Percentiles rank a stretch among this genome's conserved stretches.
phyloP scores from a whole-genome alignment of 148 eudicot genomes.

The Spergularia bocconei region DNA sequence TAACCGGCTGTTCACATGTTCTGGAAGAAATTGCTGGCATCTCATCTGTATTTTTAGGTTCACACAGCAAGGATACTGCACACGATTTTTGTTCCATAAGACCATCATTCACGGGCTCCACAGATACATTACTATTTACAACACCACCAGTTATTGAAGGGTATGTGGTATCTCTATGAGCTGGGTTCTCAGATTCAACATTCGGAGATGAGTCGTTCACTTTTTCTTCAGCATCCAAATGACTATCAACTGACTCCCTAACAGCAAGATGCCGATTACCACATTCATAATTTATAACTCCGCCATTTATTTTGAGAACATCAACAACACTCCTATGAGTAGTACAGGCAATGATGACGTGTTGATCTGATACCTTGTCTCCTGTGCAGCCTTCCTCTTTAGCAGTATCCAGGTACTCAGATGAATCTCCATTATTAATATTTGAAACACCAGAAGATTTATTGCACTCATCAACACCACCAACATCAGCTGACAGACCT shows the following conservation, averaged over 20 bases:
- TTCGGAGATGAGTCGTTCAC: slow-evolving; percentile 18
- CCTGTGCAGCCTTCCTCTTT: slow-evolving; percentile 4
- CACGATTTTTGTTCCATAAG: slow-evolving; percentile 23
- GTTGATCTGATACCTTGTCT: slow-evolving; percentile 11
- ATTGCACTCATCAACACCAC: slow-evolving; percentile 8
- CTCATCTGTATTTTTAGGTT: slow-evolving; percentile 16
- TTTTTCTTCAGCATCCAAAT: slow-evolving; percentile 23
- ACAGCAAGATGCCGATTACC: slow-evolving; percentile 23
- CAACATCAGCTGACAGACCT: background rate
- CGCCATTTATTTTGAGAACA: background rate
- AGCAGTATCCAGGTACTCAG: slow-evolving; percentile 6
- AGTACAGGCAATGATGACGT: background rate
- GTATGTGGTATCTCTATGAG: slow-evolving; percentile 18
- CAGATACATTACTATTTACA: background rate
- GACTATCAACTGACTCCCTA: slow-evolving; percentile 17
- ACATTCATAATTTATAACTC: slow-evolving; percentile 14
- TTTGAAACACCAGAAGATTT: slow-evolving; percentile 11
- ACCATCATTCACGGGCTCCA: slow-evolving; percentile 13
- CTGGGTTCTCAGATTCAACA: slow-evolving; percentile 26
- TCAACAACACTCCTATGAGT: background rate
- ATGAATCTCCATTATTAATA: slow-evolving; percentile 11
- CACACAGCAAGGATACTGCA: slow-evolving; percentile 21
- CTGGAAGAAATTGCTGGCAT: slow-evolving; percentile 6
- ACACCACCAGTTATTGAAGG: slow-evolving; percentile 11
- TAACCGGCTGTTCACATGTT: too few species aligned